Evolutionary conservation across 192 early-diverging fungal genomes (phyloP).

Genomic region (Pecoramyces ruminantium): DNA sequence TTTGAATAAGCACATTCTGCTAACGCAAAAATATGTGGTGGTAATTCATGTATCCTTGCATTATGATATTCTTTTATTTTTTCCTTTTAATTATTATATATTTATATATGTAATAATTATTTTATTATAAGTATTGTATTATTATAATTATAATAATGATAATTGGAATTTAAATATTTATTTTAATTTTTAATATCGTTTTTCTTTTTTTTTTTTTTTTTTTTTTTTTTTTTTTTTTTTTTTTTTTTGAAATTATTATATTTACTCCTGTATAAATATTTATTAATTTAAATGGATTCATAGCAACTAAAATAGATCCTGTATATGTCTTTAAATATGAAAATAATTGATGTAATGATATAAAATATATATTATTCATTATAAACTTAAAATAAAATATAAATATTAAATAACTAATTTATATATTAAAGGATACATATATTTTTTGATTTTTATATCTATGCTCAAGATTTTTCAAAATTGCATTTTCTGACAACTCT

Average conservation of each 20-base stretch:
- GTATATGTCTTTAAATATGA: constrained; percentile 18
- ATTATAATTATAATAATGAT: too few relatives aligned
- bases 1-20: constrained; percentile 27
- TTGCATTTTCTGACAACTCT: not conserved
- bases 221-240: too few relatives aligned
- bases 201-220: too few relatives aligned
- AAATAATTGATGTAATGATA: not conserved
- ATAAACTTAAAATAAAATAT: too few relatives aligned
- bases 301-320: constrained; percentile 28
- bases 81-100: constrained; percentile 7
- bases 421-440: not conserved
- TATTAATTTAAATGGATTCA: constrained; percentile 28
- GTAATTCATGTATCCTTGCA: constrained; percentile 15
- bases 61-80: constrained; percentile 18
- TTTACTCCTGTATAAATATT: constrained; percentile 19
- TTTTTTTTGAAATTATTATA: too few relatives aligned
- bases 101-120: not conserved
- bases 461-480: not conserved
- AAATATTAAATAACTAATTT: too few relatives aligned
- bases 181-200: too few relatives aligned
- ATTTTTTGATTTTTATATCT: not conserved
- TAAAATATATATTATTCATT: not conserved
- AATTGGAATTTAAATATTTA: too few relatives aligned
- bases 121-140: too few relatives aligned
- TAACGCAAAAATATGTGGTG: constrained; percentile 33